Percentiles rank a stretch among this genome's conserved stretches.
Conservation (phyloP, 2,329 filamentous ascomycete species). For the Arthrocladium fulminans region DNA sequence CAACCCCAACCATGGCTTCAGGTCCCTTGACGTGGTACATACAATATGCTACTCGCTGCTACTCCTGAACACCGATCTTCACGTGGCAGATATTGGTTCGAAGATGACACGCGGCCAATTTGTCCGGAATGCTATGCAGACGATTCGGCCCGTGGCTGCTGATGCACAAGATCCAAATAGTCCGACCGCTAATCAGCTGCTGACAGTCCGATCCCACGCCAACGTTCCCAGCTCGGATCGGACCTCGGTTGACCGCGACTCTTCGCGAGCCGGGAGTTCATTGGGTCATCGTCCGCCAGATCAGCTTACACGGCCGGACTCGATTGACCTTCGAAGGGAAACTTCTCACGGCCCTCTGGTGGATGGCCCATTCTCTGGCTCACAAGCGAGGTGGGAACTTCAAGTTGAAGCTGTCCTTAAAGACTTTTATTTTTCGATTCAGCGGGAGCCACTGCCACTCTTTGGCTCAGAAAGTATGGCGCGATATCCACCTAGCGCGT, state of each 20-base stretch:
- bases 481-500: constrained; percentile 29
- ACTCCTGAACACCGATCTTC: constrained; percentile 89
- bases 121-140: constrained; percentile 90
- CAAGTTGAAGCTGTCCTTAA: constrained; percentile 88
- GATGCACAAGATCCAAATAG: constrained; percentile 41
- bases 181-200: not conserved
- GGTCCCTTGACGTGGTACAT: constrained; percentile 82
- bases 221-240: not conserved
- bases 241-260: not conserved
- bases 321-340: constrained; percentile 29
- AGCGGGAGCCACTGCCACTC: constrained; percentile 74
- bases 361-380: constrained; percentile 64
- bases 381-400: constrained; percentile 71
- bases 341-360: constrained; percentile 64
- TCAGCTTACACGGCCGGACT: constrained; percentile 23
- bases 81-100: constrained; percentile 86
- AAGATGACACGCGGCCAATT: constrained; percentile 96
- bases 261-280: constrained; percentile 13
- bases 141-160: constrained; percentile 65
- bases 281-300: constrained; percentile 21
- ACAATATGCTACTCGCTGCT: constrained; percentile 96
- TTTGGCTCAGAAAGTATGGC: constrained; percentile 56
- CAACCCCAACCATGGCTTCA: constrained; percentile 90
- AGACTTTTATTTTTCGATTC: constrained; percentile 83
- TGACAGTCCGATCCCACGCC: constrained; percentile 5